Percentiles rank a stretch among this genome's conserved stretches.
phyloP scores from a whole-genome alignment of 139 green algal genomes.

The Astrephomene gubernaculifera region DNA sequence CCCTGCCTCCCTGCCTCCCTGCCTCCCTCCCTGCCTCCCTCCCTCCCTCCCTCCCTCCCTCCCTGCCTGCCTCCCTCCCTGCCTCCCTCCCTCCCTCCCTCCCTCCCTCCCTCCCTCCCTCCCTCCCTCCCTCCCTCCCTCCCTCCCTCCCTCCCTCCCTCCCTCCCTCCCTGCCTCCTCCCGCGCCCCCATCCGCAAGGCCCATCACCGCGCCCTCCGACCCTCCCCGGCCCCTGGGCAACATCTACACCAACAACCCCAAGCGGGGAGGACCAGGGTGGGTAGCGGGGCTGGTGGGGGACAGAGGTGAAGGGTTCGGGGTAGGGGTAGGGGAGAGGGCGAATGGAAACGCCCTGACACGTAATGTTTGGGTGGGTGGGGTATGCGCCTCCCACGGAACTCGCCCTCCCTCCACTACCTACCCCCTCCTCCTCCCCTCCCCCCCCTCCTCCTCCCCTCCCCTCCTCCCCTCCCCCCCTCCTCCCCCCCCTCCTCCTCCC shows the following conservation, averaged over 20 bases:
- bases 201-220: conserved; percentile 1
- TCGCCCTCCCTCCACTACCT: too few species aligned
- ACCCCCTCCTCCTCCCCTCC: too few species aligned
- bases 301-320: background rate
- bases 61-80: background rate
- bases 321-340: too few species aligned
- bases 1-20: background rate
- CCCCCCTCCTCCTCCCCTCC: too few species aligned
- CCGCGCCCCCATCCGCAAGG: background rate
- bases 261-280: conserved; percentile 11
- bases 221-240: background rate
- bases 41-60: background rate
- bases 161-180: background rate
- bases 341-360: too few species aligned
- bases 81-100: background rate
- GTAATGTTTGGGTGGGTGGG: too few species aligned
- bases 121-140: background rate
- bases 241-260: conserved; percentile 32
- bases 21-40: background rate
- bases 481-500: background rate
- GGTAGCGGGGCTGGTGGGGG: background rate
- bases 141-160: background rate
- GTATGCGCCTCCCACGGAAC: too few species aligned
- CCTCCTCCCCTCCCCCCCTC: too few species aligned
- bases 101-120: background rate